Conservation (phyloP, 2,329 filamentous ascomycete genomes). For the Ilyonectria mors-panacis region DNA sequence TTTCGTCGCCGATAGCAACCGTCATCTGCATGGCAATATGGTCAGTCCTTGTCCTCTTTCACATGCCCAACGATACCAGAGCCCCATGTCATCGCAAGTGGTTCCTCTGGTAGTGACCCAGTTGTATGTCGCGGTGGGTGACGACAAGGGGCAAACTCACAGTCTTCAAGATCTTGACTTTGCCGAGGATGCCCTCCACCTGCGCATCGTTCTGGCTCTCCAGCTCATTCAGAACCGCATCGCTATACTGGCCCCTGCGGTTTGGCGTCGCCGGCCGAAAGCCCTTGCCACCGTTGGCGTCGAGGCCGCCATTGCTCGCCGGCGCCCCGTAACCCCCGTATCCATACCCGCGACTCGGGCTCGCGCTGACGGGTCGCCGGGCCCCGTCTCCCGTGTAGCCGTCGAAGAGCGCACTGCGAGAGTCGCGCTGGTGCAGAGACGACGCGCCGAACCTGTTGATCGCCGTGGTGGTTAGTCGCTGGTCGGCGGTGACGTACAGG, state of each 20-base stretch:
- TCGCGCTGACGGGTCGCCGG: conserved; percentile 61
- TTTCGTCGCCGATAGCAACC: conserved; percentile 93
- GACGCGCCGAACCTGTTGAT: conserved; percentile 74
- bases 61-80: neutral
- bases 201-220: conserved; percentile 96
- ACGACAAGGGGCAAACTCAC: conserved; percentile 66
- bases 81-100: neutral
- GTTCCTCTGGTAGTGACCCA: neutral
- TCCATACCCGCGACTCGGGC: conserved; percentile 66
- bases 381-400: conserved; percentile 72
- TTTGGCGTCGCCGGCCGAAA: conserved; percentile 81
- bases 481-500: conserved; percentile 19
- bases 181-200: conserved; percentile 90
- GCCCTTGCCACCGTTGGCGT: conserved; percentile 54
- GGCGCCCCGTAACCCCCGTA: conserved; percentile 56
- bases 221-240: conserved; percentile 91
- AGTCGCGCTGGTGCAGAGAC: conserved; percentile 80
- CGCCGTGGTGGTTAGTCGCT: conserved; percentile 26
- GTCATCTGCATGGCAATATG: conserved; percentile 75
- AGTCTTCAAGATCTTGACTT: conserved; percentile 90
- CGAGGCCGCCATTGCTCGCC: conserved; percentile 43
- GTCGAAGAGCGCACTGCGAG: conserved; percentile 81
- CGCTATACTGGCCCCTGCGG: conserved; percentile 88
- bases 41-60: conserved; percentile 25
- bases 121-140: neutral